Conservation (phyloP, 495 filamentous ascomycete genomes). For the Hypoxylon crocopeplum region DNA sequence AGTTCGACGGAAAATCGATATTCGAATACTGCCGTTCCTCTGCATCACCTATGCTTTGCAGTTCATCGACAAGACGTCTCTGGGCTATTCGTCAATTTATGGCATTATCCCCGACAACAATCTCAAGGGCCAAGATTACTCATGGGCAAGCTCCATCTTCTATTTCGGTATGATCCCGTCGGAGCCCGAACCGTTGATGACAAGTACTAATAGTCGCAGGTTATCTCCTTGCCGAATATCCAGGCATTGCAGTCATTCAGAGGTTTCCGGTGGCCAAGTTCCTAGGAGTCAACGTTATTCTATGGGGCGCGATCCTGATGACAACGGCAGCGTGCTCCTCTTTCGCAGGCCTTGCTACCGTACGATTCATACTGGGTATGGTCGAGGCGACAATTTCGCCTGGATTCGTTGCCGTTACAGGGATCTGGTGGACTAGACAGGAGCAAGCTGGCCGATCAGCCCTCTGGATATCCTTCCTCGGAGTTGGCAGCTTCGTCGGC, state of each 20-base stretch:
- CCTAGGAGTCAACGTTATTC: conserved; percentile 33
- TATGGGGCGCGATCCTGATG: conserved; percentile 32
- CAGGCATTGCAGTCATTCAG: conserved; percentile 57
- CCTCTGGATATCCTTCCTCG: conserved; percentile 52
- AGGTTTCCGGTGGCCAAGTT: conserved; percentile 57
- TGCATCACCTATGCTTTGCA: conserved; percentile 31
- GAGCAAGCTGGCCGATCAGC: conserved; percentile 43
- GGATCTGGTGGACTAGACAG: conserved; percentile 35
- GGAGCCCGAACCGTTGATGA: background rate
- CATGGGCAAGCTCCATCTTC: conserved; percentile 50
- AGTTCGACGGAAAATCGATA: conserved; percentile 38
- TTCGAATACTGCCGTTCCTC: conserved; percentile 32
- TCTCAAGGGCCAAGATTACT: conserved; percentile 53
- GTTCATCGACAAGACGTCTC: conserved; percentile 29
- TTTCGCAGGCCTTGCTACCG: conserved; percentile 26
- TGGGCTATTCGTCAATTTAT: conserved; percentile 30
- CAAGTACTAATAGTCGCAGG: conserved; percentile 15
- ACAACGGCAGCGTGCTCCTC: conserved; percentile 34
- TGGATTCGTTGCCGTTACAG: conserved; percentile 32
- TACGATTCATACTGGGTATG: conserved; percentile 32
- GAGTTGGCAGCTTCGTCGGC: conserved; percentile 42
- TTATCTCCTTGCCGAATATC: conserved; percentile 54
- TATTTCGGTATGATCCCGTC: conserved; percentile 30
- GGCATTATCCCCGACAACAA: conserved; percentile 32
- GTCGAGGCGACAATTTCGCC: conserved; percentile 34